Evolutionary conservation across 176 grass and related monocot genomes (phyloP).

Genomic region (Triticum turgidum): DNA sequence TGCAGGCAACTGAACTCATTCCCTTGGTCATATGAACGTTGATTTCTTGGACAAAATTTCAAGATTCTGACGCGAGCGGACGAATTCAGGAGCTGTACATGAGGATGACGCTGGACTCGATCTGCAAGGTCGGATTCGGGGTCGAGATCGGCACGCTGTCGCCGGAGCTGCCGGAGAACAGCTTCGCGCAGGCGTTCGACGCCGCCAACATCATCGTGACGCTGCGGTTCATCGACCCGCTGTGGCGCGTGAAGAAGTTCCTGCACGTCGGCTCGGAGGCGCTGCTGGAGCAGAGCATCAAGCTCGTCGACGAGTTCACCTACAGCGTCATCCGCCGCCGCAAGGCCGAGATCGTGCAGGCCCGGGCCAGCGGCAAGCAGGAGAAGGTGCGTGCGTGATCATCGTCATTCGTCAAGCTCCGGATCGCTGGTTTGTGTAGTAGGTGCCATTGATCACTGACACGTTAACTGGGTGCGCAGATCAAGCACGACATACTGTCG

Average conservation of each 20-base stretch:
- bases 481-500: conserved; percentile 94
- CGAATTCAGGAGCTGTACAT: conserved; percentile 70
- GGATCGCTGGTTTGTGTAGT: accelerated
- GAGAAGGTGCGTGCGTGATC: conserved; percentile 28
- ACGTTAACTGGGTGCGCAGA: background rate
- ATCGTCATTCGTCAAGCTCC: background rate
- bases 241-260: conserved; percentile 82
- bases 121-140: conserved; percentile 87
- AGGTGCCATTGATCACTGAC: background rate
- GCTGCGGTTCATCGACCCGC: conserved; percentile 79
- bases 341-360: conserved; percentile 73
- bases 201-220: conserved; percentile 80
- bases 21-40: background rate
- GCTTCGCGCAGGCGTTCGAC: conserved; percentile 84
- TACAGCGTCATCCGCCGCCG: conserved; percentile 71
- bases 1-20: conserved; percentile 56
- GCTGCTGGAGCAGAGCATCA: conserved; percentile 85
- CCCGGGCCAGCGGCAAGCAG: conserved; percentile 49
- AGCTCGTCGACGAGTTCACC: conserved; percentile 82
- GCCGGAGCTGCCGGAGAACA: conserved; percentile 72
- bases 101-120: conserved; percentile 97
- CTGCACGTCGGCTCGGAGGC: conserved; percentile 71
- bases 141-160: conserved; percentile 88
- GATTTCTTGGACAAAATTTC: background rate
- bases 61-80: background rate